Percentiles rank a stretch among this genome's conserved stretches.
These are phyloP conservation scores for Elymus sibiricus DNA, from an alignment of 176 grass and related monocot species.

Conservation along the genomic window DNA sequence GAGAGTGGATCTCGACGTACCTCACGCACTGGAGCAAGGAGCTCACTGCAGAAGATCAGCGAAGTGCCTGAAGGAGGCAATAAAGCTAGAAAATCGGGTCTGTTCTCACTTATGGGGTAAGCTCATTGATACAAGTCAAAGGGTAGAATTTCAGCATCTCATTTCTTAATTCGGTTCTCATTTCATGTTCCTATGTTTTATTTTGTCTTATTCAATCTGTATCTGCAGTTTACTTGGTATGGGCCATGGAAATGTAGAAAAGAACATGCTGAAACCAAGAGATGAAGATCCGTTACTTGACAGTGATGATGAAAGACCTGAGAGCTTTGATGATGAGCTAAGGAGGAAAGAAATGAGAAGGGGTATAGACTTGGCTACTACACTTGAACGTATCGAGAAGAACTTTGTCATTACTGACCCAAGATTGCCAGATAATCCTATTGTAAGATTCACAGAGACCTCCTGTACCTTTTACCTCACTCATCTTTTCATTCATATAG, in stretches of 20 bases:
- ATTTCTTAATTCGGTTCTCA: background rate
- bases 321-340: conserved; percentile 73
- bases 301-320: conserved; percentile 76
- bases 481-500: background rate
- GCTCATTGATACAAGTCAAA: background rate
- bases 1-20: conserved; percentile 35
- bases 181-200: background rate
- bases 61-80: conserved; percentile 62
- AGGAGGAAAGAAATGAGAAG: conserved; percentile 95
- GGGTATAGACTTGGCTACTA: conserved; percentile 96
- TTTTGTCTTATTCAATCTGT: background rate
- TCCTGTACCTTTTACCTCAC: background rate
- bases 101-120: conserved; percentile 83
- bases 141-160: background rate
- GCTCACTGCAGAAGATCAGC: conserved; percentile 73
- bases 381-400: conserved; percentile 94
- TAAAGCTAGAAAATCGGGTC: conserved; percentile 66
- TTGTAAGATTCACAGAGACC: conserved; percentile 43
- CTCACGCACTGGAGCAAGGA: conserved; percentile 49
- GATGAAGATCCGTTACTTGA: conserved; percentile 61
- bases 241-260: conserved; percentile 42
- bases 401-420: conserved; percentile 83
- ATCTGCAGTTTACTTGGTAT: conserved; percentile 57
- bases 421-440: conserved; percentile 74
- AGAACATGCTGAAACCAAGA: conserved; percentile 52